These are phyloP conservation scores for Plantago ovata DNA, from an alignment of 257 asterid genomes.

Conservation along the genomic window DNA sequence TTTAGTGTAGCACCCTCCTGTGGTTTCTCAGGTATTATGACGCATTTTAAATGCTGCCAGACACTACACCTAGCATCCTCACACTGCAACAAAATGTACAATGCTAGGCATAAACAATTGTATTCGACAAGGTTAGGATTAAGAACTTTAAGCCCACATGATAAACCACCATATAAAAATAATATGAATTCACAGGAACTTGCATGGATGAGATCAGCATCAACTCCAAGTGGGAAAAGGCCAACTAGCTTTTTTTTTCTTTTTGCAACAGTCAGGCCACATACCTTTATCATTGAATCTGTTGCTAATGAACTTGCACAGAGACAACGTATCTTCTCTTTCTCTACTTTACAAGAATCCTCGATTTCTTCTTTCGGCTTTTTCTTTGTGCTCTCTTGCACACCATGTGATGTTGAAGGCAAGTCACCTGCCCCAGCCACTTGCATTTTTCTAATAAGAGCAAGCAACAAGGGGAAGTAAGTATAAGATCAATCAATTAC, in stretches of 20 bases:
- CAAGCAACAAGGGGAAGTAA: conserved; percentile 12
- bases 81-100: conserved; percentile 55
- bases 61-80: conserved; percentile 79
- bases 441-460: conserved; percentile 76
- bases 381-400: conserved; percentile 51
- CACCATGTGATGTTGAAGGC: conserved; percentile 66
- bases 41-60: conserved; percentile 96
- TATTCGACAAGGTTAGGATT: conserved; percentile 1
- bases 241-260: background rate
- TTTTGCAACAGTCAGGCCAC: background rate
- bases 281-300: conserved; percentile 84
- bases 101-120: background rate
- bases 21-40: conserved; percentile 82
- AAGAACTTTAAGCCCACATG: conserved; percentile 9
- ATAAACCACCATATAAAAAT: conserved; percentile 12
- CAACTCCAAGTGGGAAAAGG: conserved; percentile 10
- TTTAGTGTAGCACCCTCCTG: conserved; percentile 53
- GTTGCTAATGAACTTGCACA: conserved; percentile 72
- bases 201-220: conserved; percentile 12
- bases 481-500: too few relatives aligned
- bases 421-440: conserved; percentile 68
- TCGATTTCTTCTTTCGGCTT: conserved; percentile 57
- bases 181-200: conserved; percentile 13
- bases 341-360: conserved; percentile 50
- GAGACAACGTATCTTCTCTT: conserved; percentile 74